Evolutionary conservation across 306 rosid species (phyloP), one percentile per base, ranked within the genome.

Genomic region (Myrica gale): DNA sequence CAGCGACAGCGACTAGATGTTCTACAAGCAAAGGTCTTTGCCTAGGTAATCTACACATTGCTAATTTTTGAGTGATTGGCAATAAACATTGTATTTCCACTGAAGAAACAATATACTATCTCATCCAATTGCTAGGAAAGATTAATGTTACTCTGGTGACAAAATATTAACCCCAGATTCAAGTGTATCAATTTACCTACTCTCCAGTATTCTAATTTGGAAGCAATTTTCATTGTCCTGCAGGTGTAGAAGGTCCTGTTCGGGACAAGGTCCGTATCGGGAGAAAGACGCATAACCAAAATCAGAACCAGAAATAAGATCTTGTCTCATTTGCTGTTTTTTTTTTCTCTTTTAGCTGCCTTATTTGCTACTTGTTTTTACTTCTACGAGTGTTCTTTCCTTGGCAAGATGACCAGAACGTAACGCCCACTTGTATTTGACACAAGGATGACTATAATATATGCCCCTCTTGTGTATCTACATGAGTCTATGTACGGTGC

Each of bases 1-100:
- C 85, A 84, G 88, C 87, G 92, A 86, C 76, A 88, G 89, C 76
- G 90, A 88, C 78, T 88, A 86, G 86, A 83, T 82, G 47, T 19
- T 9, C 2, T 3, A 9, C 20, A 21, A 21, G 21, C 15, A 57
- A 52, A 52, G 7, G 37, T 8, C 11, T 9, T 19, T 57, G 63
- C 63, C 32, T 57, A 57, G 63, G 3, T 57, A 19, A 9, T 48
- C 52, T 48, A 15, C 63, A 21, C 3, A 8, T 16, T 5, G 17
- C 1, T 2, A 7, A 4, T 2, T n/a, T 13, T 53, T 11, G 55
- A 12, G 55, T 51, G 4, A 51, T 51, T 51, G 55, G 55, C 5
- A 16, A 51, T 51, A 51, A 51, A 10, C 55, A 4, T 1, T 4
- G 10, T 12, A 0, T 11, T 51, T 51, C 55, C 55, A 15, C 4